Base-by-base conservation (phyloP, 2,329 filamentous ascomycete species). In the Nemania serpens region DNA sequence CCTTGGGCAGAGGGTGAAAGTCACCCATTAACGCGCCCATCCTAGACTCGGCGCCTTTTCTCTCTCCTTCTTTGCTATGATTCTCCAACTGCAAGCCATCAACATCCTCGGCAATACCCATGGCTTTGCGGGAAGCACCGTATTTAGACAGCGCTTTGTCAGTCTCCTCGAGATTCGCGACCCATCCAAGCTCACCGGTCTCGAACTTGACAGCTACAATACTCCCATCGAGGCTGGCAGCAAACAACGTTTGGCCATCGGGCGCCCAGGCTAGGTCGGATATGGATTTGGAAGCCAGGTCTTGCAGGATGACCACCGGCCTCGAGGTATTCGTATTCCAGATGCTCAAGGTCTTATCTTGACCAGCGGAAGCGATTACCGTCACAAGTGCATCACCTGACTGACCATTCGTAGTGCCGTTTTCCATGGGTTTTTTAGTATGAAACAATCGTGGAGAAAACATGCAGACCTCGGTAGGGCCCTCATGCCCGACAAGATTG, bases 11-110 rank as follows among this genome's bases (percentile, higher is more conserved):
- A 2, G 83, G 79, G 54, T 82, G 82, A 17, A 84, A 84, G 71
- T 97, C 93, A 5, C 94, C 94, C 95, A 99, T 99, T 39, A 99
- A 78, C n/a, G 94, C 94, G 12, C 95, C 95, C 95, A 99, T 99
- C 66, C 94, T 87, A 2, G 93, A 95, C 76, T 99, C 91, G 0
- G 94, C 93, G 5, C 90, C 93, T 66, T 89, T 91, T 34, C 94
- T 84, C 74, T 99, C 95, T 20, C 90, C 94, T 45, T 90, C 93
- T 73, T 96, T 97, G 77, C 93, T 97, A 73, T 89, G 90, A 69
- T 96, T 93, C 76, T 99, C 95, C 0, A 99, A 79, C 39, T 91
- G 82, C 45, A 98, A 78, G 0, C 92, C 91, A 70, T 97, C 92
- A 0, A 96, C 91, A 62, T 96, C 94, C 76, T 99, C 95, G 5